Evolutionary conservation across 345 rosid genomes (phyloP), one percentile per base, ranked within the genome.

Genomic region (Citrus trifoliata): DNA sequence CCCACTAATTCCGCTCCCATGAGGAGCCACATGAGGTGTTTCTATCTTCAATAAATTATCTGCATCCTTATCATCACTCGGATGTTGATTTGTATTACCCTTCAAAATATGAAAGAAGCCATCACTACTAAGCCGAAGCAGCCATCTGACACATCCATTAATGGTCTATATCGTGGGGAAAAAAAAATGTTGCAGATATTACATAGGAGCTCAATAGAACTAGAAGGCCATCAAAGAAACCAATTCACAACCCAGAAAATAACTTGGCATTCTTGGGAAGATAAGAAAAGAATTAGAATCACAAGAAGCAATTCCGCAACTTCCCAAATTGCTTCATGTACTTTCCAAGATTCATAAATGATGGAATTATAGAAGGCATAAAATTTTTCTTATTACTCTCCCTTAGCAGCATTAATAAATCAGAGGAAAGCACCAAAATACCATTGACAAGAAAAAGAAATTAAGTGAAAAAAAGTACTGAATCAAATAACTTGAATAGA

Each of bases 1-100:
- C 42, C 94, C 95, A 74, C 90, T 85, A n/a, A 83, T 79, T 30
- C 86, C 88, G 59, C 79, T 81, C 33, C 89, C 93, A 74, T 86
- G 86, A 37, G 88, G 88, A 62, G 80, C 76, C 21, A 69, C n/a
- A 67, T 82, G 81, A 80, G 88, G 86, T 60, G 88, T 28, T 82
- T 88, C 93, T 61, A 80, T 82, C 88, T 86, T 89, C 13, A 84
- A 56, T 76, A 84, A 51, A 35, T 85, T 82, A 75, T 80, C 85
- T 10, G 68, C 85, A 76, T 84, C 86, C 81, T 80, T 87, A 62
- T 80, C 86, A 76, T 38, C 80, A 65, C 68, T 83, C 74, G 65
- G 25, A 67, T 21, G 67, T 73, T 84, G 78, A 73, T 79, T 79
- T 37, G 83, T 35, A 18, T 87, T 89, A 62, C 80, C 95, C 95